Evolutionary conservation across 306 rosid genomes (phyloP).

Genomic region (Astragalus glycyphyllos): DNA sequence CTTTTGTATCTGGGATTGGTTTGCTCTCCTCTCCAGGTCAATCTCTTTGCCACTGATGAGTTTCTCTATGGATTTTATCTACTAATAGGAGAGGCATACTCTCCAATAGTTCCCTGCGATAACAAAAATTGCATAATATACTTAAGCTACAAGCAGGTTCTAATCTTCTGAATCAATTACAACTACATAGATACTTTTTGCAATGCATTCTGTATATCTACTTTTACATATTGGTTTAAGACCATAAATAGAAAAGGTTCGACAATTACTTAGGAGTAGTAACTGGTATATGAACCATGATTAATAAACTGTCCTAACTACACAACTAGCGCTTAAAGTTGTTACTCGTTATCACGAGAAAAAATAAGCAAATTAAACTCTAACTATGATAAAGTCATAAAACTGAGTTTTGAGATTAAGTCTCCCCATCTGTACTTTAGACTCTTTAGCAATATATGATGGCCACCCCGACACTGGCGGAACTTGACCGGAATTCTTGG

Average conservation of each 20-base stretch:
- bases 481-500: too few species aligned
- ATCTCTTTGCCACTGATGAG: slow-evolving; percentile 73
- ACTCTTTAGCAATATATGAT: background rate
- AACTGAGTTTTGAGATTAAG: slow-evolving; percentile 8
- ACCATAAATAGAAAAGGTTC: background rate
- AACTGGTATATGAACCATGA: background rate
- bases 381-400: background rate
- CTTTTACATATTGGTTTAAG: slow-evolving; percentile 5
- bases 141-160: slow-evolving; percentile 33
- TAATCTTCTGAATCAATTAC: slow-evolving; percentile 1
- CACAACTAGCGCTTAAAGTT: background rate
- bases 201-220: background rate
- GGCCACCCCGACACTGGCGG: background rate
- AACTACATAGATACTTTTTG: background rate
- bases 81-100: slow-evolving; percentile 36
- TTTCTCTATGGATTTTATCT: slow-evolving; percentile 76
- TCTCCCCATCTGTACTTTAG: background rate
- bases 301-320: background rate
- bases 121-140: slow-evolving; percentile 33
- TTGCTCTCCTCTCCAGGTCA: slow-evolving; percentile 72
- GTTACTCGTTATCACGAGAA: slow-evolving; percentile 1
- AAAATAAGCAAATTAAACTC: slow-evolving; percentile 14
- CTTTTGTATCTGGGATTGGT: slow-evolving; percentile 78
- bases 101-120: slow-evolving; percentile 80
- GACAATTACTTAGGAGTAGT: slow-evolving; percentile 28